Evolutionary conservation across 2,329 filamentous ascomycete genomes (phyloP), one percentile per base, ranked within the genome.

Genomic region (Penicillium nordicum): DNA sequence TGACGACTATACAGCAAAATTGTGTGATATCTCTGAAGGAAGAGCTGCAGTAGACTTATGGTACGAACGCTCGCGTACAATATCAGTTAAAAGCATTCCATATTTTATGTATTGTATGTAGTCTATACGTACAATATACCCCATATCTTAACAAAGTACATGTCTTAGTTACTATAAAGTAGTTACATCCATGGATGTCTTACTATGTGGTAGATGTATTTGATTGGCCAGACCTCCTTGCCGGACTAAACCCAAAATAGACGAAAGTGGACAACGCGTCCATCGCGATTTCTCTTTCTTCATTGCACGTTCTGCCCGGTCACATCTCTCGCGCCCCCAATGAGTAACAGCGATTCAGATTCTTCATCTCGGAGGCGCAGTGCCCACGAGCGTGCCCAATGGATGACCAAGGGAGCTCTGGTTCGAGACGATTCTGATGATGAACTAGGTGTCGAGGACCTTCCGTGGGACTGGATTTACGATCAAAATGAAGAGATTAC

Each of bases 401-500:
- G 79, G 68, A 78, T 87, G 57, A 81, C 75, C 58, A 84, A 73
- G 63, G 84, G 84, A 44, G 88, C 87, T 30, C 80, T 92, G 11
- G 75, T 79, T 7, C 82, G 88, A 66, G 89, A 94, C 59, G 88
- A 96, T 71, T 95, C 90, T 0, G 92, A 96, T 71, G 92, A 96
- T 73, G 93, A 96, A 72, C 83, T 95, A 25, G 88, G 86, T 29
- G 79, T 82, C 36, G 86, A 89, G 48, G 88, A 91, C 66, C 76
- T 82, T 44, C 84, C 87, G 0, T 94, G 90, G 90, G 83, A 90
- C 75, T 93, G 89, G 88, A 82, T 93, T 43, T 92, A 93, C 61
- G 56, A 68, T 34, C 23, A 58, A 25, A 63, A 69, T 50, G 53
- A 62, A 42, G 55, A 72, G 57, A 56, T 61, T 45, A 48, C 65